Evolutionary conservation across 805 yeast genomes (phyloP).

Genomic region (Saturnispora zaruensis): DNA sequence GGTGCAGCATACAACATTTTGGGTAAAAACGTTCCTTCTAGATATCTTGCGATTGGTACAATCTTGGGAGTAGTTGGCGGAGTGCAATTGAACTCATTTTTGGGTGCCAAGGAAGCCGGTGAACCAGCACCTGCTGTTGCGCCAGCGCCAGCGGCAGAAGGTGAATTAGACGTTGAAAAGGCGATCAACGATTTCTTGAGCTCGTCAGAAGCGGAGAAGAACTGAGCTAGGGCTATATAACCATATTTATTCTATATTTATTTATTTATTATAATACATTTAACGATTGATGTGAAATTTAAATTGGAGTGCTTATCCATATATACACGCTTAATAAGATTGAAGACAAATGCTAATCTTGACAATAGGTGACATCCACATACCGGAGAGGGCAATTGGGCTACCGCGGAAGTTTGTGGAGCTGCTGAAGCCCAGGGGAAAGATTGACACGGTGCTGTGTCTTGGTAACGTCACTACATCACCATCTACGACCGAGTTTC

Average conservation of each 20-base stretch:
- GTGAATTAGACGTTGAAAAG: conserved; percentile 28
- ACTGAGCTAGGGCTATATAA: neutral
- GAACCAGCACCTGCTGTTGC: conserved; percentile 12
- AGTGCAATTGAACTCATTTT: conserved; percentile 22
- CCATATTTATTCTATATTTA: neutral
- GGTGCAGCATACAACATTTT: conserved; percentile 77
- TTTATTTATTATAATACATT: conserved; percentile 3
- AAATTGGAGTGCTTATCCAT: neutral
- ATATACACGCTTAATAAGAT: neutral
- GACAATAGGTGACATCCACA: conserved; percentile 83
- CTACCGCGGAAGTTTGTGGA: conserved; percentile 59
- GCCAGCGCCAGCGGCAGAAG: conserved; percentile 11
- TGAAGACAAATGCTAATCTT: conserved; percentile 51
- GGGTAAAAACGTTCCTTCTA: conserved; percentile 78
- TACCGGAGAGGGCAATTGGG: conserved; percentile 76
- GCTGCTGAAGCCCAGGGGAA: conserved; percentile 66
- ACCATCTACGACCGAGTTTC: conserved; percentile 50
- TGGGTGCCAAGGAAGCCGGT: conserved; percentile 39
- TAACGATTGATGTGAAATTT: neutral
- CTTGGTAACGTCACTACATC: conserved; percentile 77
- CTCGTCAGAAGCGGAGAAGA: conserved; percentile 11
- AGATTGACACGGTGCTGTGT: conserved; percentile 76
- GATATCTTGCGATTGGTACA: conserved; percentile 77
- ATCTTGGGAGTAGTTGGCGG: conserved; percentile 56
- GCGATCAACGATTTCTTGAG: conserved; percentile 26